These are phyloP conservation scores for Eutypa lata DNA, from an alignment of 2,329 filamentous ascomycete genomes.

Conservation along the genomic window DNA sequence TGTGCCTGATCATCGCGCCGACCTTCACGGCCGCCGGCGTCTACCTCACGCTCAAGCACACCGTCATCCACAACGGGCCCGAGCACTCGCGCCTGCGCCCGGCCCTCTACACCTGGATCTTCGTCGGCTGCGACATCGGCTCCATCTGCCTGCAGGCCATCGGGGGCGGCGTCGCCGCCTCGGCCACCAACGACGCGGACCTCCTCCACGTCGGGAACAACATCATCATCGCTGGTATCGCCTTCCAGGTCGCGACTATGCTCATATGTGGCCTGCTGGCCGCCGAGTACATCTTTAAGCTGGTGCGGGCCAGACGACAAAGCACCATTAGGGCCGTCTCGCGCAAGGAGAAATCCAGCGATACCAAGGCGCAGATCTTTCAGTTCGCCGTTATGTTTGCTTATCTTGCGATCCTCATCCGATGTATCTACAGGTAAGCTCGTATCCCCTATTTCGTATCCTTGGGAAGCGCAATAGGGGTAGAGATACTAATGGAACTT, in stretches of 20 bases:
- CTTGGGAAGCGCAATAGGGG: too few relatives aligned
- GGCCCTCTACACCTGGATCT: slow-evolving; percentile 1
- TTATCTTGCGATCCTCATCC: background rate
- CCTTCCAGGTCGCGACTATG: background rate
- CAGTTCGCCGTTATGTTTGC: background rate
- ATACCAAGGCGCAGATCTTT: background rate
- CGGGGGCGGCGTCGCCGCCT: background rate
- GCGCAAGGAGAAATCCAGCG: background rate
- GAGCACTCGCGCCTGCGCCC: background rate
- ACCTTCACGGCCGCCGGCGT: background rate
- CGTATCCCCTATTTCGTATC: background rate
- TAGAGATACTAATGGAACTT: background rate
- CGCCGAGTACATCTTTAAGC: background rate
- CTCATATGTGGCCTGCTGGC: background rate
- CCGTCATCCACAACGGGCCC: background rate
- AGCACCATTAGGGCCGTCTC: background rate
- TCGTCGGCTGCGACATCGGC: slow-evolving; percentile 1
- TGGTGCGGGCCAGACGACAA: background rate
- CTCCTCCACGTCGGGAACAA: background rate
- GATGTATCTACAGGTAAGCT: background rate
- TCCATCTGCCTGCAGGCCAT: slow-evolving; percentile 1
- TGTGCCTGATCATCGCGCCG: background rate
- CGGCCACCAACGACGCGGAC: background rate
- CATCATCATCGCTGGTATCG: background rate
- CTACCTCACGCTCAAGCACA: background rate